Percentiles rank a stretch among this genome's conserved stretches.
Evolutionary conservation across 1,139 yeast species (phyloP).

Genomic region (Hemisphaericaspora xylanilytica): DNA sequence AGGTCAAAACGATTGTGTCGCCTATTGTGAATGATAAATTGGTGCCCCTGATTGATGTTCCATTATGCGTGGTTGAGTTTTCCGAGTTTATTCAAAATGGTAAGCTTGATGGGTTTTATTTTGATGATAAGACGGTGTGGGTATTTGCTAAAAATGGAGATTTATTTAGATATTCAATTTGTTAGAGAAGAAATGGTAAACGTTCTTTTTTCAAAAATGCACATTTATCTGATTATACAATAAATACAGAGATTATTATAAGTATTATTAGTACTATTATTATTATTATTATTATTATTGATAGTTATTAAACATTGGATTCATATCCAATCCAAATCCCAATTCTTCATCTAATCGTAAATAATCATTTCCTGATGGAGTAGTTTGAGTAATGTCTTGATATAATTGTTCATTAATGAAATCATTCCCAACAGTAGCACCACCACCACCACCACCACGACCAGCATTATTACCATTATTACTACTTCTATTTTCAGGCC

Average conservation of each 20-base stretch:
- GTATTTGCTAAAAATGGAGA: constrained; percentile 55
- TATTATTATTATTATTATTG: no score
- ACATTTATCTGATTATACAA: no score
- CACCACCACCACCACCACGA: background rate
- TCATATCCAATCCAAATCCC: constrained; percentile 49
- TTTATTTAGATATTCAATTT: constrained; percentile 33
- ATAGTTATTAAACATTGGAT: constrained; percentile 9
- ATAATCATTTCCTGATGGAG: constrained; percentile 25
- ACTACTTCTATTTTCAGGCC: no score
- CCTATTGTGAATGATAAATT: constrained; percentile 39
- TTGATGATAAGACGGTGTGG: constrained; percentile 45
- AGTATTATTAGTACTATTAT: no score
- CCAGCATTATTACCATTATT: no score
- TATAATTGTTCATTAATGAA: constrained; percentile 6
- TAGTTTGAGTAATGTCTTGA: constrained; percentile 7
- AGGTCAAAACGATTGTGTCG: constrained; percentile 29
- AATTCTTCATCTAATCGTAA: constrained; percentile 46
- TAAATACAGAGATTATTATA: no score
- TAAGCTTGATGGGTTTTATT: constrained; percentile 42
- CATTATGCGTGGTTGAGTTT: constrained; percentile 35
- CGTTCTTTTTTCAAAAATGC: no score
- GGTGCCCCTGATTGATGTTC: constrained; percentile 42
- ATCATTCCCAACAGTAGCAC: constrained; percentile 1
- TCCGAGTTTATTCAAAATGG: constrained; percentile 37
- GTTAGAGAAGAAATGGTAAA: no score